A percentile compares a stretch with the other conserved stretches of the same genome.
Conservation (phyloP, 2,329 filamentous ascomycete genomes). For the Lachnellula occidentalis region DNA sequence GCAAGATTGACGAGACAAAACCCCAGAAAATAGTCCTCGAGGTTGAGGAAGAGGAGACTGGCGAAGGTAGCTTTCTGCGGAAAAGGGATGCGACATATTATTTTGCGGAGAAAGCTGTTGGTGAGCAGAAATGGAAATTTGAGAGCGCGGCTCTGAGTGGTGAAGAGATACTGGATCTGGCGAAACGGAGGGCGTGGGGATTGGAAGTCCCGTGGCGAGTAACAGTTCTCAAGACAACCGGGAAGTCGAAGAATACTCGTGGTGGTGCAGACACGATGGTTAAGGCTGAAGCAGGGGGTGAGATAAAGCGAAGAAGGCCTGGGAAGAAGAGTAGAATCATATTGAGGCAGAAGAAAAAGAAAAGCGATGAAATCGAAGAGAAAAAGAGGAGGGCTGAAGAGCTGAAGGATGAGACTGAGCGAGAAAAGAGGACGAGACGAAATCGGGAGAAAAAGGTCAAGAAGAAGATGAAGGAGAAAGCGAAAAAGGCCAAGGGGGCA, state of each 20-base stretch:
- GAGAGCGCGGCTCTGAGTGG: conserved; percentile 44
- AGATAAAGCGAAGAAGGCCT: conserved; percentile 38
- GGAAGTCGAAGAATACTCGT: conserved; percentile 19
- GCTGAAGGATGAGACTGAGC: conserved; percentile 51
- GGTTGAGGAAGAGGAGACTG: conserved; percentile 34
- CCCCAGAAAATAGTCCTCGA: conserved; percentile 47
- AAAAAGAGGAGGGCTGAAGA: conserved; percentile 35
- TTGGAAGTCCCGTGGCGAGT: conserved; percentile 58
- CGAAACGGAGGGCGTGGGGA: conserved; percentile 47
- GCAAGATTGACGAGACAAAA: conserved; percentile 20
- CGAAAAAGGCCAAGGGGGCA: conserved; percentile 38
- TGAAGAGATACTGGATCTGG: conserved; percentile 44
- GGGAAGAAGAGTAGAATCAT: conserved; percentile 56
- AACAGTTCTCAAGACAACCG: conserved; percentile 35
- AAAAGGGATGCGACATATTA: conserved; percentile 46
- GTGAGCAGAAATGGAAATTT: conserved; percentile 37
- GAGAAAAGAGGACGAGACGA: conserved; percentile 57
- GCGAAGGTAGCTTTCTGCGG: conserved; percentile 36
- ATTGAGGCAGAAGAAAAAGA: conserved; percentile 38
- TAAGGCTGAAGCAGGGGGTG: conserved; percentile 1
- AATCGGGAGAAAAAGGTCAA: conserved; percentile 57
- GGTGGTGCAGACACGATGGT: conserved; percentile 5
- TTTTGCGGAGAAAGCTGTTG: conserved; percentile 37
- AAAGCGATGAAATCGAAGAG: conserved; percentile 33
- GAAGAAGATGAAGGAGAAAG: conserved; percentile 51